phyloP scores from a whole-genome alignment of 1,284 basidiomycete genomes.

The Porogramme epimiltina region DNA sequence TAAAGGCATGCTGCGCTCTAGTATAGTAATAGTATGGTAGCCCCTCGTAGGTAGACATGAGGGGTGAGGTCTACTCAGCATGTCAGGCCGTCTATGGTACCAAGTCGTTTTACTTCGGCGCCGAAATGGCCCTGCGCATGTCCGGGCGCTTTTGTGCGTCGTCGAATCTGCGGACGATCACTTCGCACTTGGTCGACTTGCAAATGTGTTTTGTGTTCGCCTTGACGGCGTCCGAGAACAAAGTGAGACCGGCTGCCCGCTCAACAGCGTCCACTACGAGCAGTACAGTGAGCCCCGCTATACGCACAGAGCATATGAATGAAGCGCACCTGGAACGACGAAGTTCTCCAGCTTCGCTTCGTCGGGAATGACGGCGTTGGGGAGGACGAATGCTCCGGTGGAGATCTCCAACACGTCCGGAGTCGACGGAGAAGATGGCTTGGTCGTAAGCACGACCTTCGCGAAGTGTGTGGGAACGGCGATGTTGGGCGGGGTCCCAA shows the following conservation, averaged over 20 bases:
- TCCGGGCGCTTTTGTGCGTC: conserved; percentile 78
- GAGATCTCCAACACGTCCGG: conserved; percentile 77
- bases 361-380: conserved; percentile 89
- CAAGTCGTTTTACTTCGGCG: conserved; percentile 41
- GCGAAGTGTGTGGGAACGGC: conserved; percentile 98
- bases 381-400: conserved; percentile 92
- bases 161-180: conserved; percentile 85
- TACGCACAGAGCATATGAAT: neutral
- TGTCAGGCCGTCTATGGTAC: neutral
- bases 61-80: too few species aligned
- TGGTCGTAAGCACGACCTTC: conserved; percentile 87
- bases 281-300: neutral
- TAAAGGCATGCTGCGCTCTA: too few species aligned
- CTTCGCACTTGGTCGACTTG: conserved; percentile 81
- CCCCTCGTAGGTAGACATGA: too few species aligned
- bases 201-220: conserved; percentile 85
- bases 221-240: conserved; percentile 90
- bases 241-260: conserved; percentile 83
- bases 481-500: conserved; percentile 88
- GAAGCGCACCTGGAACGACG: conserved; percentile 71
- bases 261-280: conserved; percentile 84
- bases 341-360: conserved; percentile 80
- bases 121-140: conserved; percentile 52
- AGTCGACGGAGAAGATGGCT: conserved; percentile 71
- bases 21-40: neutral